Conservation (phyloP, 2,329 filamentous ascomycete genomes). For the Dothideomycetes sp. region DNA sequence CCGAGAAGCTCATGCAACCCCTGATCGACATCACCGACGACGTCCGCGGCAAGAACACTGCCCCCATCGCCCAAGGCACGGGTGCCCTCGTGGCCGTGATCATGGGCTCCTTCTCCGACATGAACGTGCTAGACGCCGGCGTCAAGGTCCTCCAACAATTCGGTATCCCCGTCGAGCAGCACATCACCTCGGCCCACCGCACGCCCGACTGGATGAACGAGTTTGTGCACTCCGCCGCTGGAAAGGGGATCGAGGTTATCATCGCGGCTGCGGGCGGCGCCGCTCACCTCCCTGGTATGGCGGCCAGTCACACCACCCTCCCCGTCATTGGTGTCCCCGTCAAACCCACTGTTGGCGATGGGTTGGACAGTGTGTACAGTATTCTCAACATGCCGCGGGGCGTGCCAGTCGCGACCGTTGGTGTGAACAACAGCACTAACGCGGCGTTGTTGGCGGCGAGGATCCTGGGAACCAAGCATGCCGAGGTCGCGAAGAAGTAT, state of each 20-base stretch:
- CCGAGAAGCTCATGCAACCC: constrained; percentile 56
- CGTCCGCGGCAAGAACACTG: constrained; percentile 36
- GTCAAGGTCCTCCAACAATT: constrained; percentile 59
- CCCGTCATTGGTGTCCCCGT: constrained; percentile 42
- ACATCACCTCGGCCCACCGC: constrained; percentile 63
- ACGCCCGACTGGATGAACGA: constrained; percentile 37
- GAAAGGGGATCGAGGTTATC: constrained; percentile 31
- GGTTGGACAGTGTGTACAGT: constrained; percentile 38
- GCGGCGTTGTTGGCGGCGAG: constrained; percentile 36
- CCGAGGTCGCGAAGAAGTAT: constrained; percentile 46
- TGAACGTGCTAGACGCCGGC: constrained; percentile 54
- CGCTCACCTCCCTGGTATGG: constrained; percentile 42
- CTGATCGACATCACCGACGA: constrained; percentile 55
- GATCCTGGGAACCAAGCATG: constrained; percentile 36
- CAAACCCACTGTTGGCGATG: constrained; percentile 38
- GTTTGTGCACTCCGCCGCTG: constrained; percentile 29
- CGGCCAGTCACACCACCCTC: constrained; percentile 36
- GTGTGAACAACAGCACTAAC: constrained; percentile 36
- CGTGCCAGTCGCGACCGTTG: constrained; percentile 28
- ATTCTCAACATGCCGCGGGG: constrained; percentile 42
- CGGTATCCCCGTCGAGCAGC: constrained; percentile 58
- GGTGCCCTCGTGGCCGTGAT: constrained; percentile 57
- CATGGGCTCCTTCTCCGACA: constrained; percentile 75
- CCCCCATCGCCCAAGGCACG: constrained; percentile 27
- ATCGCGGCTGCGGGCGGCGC: constrained; percentile 40